A percentile compares a stretch with the other conserved stretches of the same genome.
These are phyloP conservation scores for Oxyria digyna DNA, from an alignment of 148 eudicot genomes.

Conservation along the genomic window DNA sequence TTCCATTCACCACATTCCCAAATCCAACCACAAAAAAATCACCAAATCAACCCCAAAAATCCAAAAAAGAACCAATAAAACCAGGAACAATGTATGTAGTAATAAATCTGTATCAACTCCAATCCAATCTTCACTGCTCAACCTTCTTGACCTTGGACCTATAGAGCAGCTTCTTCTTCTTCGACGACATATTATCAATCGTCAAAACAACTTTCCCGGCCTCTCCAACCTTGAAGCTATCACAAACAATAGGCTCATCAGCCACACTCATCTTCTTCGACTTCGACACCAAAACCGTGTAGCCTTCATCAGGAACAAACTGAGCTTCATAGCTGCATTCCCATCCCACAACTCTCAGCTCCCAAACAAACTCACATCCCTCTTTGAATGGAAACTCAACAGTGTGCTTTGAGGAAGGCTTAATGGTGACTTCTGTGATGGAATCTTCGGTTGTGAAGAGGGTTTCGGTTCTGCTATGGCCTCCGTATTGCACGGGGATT, in stretches of 20 bases:
- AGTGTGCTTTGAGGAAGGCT: slow-evolving; percentile 35
- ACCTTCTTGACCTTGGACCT: slow-evolving; percentile 40
- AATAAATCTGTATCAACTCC: neutral
- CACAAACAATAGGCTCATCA: slow-evolving; percentile 30
- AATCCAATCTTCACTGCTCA: neutral
- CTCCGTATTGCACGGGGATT: slow-evolving; percentile 49
- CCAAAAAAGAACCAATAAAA: no score
- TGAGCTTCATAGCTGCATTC: slow-evolving; percentile 32
- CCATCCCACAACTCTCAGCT: slow-evolving; percentile 18
- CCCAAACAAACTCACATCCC: slow-evolving; percentile 38
- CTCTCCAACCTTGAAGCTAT: slow-evolving; percentile 30
- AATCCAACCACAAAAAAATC: no score
- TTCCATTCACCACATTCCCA: no score
- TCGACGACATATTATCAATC: slow-evolving; percentile 13
- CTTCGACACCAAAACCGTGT: slow-evolving; percentile 16
- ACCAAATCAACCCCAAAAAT: no score
- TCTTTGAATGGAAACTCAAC: slow-evolving; percentile 32
- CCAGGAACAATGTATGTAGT: no score
- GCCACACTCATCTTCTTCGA: slow-evolving; percentile 14
- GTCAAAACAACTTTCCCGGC: slow-evolving; percentile 36
- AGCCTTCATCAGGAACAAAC: slow-evolving; percentile 19
- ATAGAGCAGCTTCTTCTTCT: slow-evolving; percentile 46
- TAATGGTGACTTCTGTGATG: slow-evolving; percentile 31
- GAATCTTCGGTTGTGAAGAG: slow-evolving; percentile 29
- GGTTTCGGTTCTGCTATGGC: slow-evolving; percentile 33